These are phyloP conservation scores for Cystobasidiaceae sp. DNA, from an alignment of 1,284 basidiomycete species.

Conservation along the genomic window DNA sequence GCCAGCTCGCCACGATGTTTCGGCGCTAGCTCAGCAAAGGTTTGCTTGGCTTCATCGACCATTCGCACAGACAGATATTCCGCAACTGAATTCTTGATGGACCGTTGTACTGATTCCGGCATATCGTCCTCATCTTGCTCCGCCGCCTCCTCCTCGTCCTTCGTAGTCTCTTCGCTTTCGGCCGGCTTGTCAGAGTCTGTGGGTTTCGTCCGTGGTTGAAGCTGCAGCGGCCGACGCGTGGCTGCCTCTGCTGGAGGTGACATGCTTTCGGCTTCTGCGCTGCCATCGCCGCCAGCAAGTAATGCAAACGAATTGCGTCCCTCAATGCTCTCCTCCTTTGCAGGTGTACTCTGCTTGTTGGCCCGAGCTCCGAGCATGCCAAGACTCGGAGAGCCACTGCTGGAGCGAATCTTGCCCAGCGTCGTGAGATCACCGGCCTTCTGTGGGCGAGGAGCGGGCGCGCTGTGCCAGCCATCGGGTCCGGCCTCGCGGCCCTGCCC, in stretches of 20 bases:
- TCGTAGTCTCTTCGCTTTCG: slow-evolving; percentile 46
- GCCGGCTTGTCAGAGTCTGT: too few relatives aligned
- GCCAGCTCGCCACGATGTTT: slow-evolving; percentile 63
- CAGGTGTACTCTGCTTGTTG: slow-evolving; percentile 32
- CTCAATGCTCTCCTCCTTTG: slow-evolving; percentile 34
- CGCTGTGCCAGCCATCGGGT: slow-evolving; percentile 85
- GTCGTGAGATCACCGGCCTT: slow-evolving; percentile 81
- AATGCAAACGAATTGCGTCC: slow-evolving; percentile 40
- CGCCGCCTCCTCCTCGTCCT: slow-evolving; percentile 45
- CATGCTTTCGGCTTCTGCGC: slow-evolving; percentile 11
- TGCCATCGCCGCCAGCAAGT: slow-evolving; percentile 31
- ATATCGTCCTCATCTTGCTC: slow-evolving; percentile 51
- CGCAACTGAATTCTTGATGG: slow-evolving; percentile 7
- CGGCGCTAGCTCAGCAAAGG: slow-evolving; percentile 65
- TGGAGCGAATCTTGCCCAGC: slow-evolving; percentile 67
- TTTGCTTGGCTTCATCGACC: slow-evolving; percentile 77
- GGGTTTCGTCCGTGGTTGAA: slow-evolving; percentile 56
- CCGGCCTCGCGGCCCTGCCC: slow-evolving; percentile 65
- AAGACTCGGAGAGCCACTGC: slow-evolving; percentile 30
- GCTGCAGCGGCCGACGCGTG: slow-evolving; percentile 68
- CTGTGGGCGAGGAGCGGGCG: slow-evolving; percentile 54
- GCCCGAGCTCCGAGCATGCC: slow-evolving; percentile 35
- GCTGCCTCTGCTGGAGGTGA: slow-evolving; percentile 49
- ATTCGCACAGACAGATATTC: slow-evolving; percentile 54
- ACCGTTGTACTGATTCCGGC: slow-evolving; percentile 19